A percentile compares a stretch with the other conserved stretches of the same genome.
phyloP scores from a whole-genome alignment of 75 land plant species.

The Selaginella tamariscina region DNA sequence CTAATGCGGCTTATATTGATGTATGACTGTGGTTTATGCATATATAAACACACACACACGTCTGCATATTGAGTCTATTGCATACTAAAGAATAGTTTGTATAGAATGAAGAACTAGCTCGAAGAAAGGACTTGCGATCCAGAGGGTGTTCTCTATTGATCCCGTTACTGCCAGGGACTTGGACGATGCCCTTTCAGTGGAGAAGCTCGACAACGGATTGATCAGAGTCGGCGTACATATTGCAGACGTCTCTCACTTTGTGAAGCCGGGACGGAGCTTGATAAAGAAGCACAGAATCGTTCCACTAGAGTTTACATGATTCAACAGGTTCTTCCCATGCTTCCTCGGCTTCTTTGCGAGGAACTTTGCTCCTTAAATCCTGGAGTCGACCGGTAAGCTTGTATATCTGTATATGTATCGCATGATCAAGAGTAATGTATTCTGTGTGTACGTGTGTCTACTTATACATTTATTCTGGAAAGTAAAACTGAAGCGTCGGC shows the following conservation, averaged over 20 bases:
- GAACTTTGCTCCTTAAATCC: slow-evolving; percentile 62
- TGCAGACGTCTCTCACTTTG: slow-evolving; percentile 87
- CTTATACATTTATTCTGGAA: no score
- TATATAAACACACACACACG: no score
- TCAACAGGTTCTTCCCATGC: slow-evolving; percentile 57
- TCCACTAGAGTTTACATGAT: slow-evolving; percentile 80
- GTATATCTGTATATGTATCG: no score
- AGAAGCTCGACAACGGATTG: slow-evolving; percentile 33
- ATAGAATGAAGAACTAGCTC: slow-evolving; percentile 40
- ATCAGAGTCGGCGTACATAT: slow-evolving; percentile 82
- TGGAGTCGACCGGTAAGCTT: slow-evolving; percentile 63
- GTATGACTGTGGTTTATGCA: no score
- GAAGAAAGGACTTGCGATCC: slow-evolving; percentile 56
- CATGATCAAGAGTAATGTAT: no score
- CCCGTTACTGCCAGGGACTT: slow-evolving; percentile 77
- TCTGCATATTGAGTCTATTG: no score
- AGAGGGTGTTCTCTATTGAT: slow-evolving; percentile 71
- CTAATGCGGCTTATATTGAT: no score
- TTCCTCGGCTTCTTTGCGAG: slow-evolving; percentile 73
- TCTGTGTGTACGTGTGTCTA: no score
- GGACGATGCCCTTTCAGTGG: slow-evolving; percentile 92
- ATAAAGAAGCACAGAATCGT: slow-evolving; percentile 60
- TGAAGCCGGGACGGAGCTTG: slow-evolving; percentile 56
- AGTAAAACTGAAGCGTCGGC: no score
- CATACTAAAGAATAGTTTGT: no score